These are phyloP conservation scores for Balansia obtecta DNA, from an alignment of 2,329 filamentous ascomycete species.

Conservation along the genomic window DNA sequence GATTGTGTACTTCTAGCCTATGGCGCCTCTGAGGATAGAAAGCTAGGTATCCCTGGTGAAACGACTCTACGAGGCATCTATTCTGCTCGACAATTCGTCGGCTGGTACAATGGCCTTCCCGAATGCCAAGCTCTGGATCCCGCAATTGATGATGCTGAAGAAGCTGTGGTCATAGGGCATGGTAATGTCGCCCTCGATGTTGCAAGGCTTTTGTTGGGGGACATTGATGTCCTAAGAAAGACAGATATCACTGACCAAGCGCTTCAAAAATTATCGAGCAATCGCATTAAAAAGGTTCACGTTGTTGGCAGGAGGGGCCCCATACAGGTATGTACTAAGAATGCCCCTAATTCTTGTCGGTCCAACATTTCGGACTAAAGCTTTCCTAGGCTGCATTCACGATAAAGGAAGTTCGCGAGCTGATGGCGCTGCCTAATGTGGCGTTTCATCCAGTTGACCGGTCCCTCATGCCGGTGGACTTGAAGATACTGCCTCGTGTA, in stretches of 20 bases:
- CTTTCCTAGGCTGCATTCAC: constrained; percentile 67
- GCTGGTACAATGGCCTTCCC: constrained; percentile 95
- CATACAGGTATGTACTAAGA: constrained; percentile 50
- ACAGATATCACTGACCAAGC: constrained; percentile 88
- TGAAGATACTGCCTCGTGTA: constrained; percentile 60
- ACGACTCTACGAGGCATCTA: constrained; percentile 59
- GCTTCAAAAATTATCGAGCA: constrained; percentile 57
- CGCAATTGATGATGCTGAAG: constrained; percentile 60
- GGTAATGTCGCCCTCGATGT: constrained; percentile 95
- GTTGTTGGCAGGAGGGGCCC: constrained; percentile 85
- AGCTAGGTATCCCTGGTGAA: constrained; percentile 70
- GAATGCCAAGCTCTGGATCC: constrained; percentile 64
- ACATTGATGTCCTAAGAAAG: constrained; percentile 57
- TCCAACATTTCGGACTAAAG: background rate
- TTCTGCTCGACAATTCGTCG: constrained; percentile 86
- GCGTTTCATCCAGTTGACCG: constrained; percentile 58
- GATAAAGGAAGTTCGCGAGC: constrained; percentile 84
- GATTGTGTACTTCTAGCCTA: constrained; percentile 89
- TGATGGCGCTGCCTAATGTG: constrained; percentile 64
- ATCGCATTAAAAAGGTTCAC: constrained; percentile 64
- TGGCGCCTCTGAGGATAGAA: constrained; percentile 74
- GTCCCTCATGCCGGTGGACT: constrained; percentile 53
- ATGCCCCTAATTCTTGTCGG: background rate
- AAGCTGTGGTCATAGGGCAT: constrained; percentile 82
- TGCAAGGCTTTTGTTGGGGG: constrained; percentile 70